Evolutionary conservation across 306 rosid species (phyloP).

Genomic region (Gynostemma pentaphyllum): DNA sequence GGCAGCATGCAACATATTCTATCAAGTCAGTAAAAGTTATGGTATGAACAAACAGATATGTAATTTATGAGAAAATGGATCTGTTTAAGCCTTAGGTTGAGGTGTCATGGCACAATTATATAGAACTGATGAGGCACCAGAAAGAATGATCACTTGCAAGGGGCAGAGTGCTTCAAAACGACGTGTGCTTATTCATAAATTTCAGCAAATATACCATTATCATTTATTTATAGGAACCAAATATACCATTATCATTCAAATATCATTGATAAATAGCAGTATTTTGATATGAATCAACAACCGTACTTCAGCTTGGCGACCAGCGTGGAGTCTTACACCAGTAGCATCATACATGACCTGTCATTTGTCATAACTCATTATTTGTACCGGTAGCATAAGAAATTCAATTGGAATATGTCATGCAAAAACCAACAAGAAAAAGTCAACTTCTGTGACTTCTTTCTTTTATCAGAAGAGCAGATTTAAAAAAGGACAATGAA

Average conservation of each 20-base stretch:
- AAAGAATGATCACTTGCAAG: not conserved
- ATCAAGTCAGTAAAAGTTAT: not conserved
- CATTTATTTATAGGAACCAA: too few species aligned
- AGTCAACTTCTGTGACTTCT: not conserved
- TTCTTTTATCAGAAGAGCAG: not conserved
- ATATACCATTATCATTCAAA: not conserved
- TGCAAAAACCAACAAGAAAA: not conserved
- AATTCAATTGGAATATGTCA: not conserved
- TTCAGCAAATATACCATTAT: not conserved
- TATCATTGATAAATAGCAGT: not conserved
- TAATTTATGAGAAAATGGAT: not conserved
- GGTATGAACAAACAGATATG: not conserved
- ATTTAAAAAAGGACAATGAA: not conserved
- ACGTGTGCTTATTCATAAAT: not conserved
- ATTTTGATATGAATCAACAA: not conserved
- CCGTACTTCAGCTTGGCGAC: constrained; percentile 45
- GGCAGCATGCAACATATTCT: constrained; percentile 10
- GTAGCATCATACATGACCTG: constrained; percentile 49
- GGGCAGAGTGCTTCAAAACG: not conserved
- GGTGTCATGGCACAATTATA: not conserved
- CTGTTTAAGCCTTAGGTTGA: not conserved
- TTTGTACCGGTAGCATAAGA: not conserved
- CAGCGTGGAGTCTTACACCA: constrained; percentile 43
- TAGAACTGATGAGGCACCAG: not conserved
- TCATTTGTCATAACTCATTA: not conserved